Evolutionary conservation across 2,329 filamentous ascomycete genomes (phyloP).

Genomic region (Penicillium sp.): DNA sequence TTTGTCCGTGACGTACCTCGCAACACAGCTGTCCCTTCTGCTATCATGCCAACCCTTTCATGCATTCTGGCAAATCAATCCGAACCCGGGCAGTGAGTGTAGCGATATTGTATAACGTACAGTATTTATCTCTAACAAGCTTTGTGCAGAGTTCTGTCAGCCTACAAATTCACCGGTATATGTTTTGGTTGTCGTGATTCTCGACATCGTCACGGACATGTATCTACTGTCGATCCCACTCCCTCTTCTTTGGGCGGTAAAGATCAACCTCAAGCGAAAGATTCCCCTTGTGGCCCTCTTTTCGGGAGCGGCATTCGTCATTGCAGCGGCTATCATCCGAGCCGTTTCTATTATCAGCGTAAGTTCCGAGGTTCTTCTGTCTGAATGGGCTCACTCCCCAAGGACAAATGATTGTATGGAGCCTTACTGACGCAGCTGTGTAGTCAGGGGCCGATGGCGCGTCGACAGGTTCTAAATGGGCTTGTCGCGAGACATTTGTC

Average conservation of each 20-base stretch:
- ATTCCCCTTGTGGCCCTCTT: constrained; percentile 54
- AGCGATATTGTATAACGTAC: no score
- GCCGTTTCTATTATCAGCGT: constrained; percentile 49
- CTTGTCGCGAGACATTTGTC: constrained; percentile 45
- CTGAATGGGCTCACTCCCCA: not conserved
- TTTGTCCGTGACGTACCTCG: constrained; percentile 50
- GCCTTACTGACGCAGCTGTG: not conserved
- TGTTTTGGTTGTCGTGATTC: constrained; percentile 48
- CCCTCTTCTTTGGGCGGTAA: constrained; percentile 57
- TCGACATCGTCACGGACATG: constrained; percentile 58
- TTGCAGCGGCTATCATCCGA: constrained; percentile 54
- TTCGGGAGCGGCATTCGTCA: constrained; percentile 56
- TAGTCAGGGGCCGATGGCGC: constrained; percentile 37
- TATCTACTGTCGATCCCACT: constrained; percentile 61
- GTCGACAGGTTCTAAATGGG: constrained; percentile 41
- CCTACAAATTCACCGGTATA: constrained; percentile 49
- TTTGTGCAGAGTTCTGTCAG: constrained; percentile 44
- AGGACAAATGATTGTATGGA: not conserved
- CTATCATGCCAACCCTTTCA: constrained; percentile 55
- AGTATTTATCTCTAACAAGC: not conserved
- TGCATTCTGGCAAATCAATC: constrained; percentile 61
- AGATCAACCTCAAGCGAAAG: constrained; percentile 51
- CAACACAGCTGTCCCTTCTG: constrained; percentile 50
- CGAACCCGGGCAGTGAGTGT: constrained; percentile 56
- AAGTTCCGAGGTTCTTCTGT: constrained; percentile 1